These are phyloP conservation scores for Skeletonema costatum DNA, from an alignment of 108 stramenopile genomes.

Conservation along the genomic window DNA sequence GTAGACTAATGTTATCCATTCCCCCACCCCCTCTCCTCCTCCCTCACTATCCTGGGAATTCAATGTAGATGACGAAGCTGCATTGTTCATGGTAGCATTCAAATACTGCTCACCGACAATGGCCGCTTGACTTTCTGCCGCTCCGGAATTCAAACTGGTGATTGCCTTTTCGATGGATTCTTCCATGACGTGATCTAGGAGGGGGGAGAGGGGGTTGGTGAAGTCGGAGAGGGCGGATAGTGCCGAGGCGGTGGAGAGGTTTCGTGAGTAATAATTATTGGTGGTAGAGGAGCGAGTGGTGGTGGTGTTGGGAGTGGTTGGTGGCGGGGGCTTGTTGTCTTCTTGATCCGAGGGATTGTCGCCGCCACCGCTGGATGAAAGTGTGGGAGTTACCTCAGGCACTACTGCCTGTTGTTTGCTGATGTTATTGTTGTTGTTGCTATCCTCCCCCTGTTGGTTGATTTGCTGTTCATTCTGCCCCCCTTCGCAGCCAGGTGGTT, in stretches of 20 bases:
- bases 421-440: neutral
- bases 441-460: neutral
- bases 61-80: neutral
- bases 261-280: neutral
- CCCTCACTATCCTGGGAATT: neutral
- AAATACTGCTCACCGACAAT: neutral
- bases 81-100: neutral
- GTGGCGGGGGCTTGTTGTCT: neutral
- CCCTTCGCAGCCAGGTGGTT: neutral
- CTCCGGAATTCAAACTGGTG: neutral
- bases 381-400: neutral
- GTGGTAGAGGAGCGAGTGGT: neutral
- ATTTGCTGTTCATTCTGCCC: neutral
- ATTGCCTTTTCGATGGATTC: neutral
- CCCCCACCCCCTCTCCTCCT: neutral
- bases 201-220: neutral
- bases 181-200: neutral
- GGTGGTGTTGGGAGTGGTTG: neutral
- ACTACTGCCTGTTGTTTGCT: neutral
- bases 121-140: neutral
- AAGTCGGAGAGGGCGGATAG: neutral
- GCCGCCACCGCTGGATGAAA: neutral
- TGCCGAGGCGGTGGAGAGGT: neutral
- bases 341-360: neutral
- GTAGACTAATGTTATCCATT: constrained; percentile 11